These are phyloP conservation scores for Lepraria neglecta DNA, from an alignment of 495 filamentous ascomycete species.

Conservation along the genomic window DNA sequence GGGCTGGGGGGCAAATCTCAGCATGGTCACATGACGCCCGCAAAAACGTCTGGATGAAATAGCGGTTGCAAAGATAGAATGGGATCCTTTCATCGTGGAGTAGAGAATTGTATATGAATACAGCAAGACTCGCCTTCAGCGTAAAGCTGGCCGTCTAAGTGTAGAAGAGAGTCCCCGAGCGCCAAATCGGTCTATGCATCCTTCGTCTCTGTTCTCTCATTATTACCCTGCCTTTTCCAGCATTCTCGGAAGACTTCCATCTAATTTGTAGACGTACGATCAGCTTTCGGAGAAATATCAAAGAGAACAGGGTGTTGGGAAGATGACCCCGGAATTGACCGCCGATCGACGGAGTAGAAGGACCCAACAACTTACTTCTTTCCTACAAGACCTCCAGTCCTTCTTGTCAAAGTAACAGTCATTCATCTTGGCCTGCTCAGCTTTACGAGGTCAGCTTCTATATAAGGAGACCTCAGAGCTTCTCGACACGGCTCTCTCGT, in stretches of 20 bases:
- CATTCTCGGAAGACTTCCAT: slow-evolving; percentile 89
- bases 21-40: slow-evolving; percentile 3
- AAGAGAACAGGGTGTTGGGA: too few species aligned
- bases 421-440: slow-evolving; percentile 82
- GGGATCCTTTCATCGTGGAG: not conserved
- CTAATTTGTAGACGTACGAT: slow-evolving; percentile 39
- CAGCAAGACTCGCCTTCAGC: not conserved
- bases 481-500: not conserved
- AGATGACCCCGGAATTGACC: not conserved
- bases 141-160: not conserved
- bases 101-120: not conserved
- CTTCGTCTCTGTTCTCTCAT: slow-evolving; percentile 70
- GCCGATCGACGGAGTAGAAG: not conserved
- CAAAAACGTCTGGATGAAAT: not conserved
- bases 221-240: slow-evolving; percentile 89
- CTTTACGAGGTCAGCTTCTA: slow-evolving; percentile 39
- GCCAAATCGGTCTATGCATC: slow-evolving; percentile 40
- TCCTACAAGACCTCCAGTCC: slow-evolving; percentile 86
- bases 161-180: not conserved
- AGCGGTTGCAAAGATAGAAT: not conserved
- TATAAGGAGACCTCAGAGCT: not conserved
- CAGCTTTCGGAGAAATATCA: not conserved
- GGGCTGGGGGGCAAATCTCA: slow-evolving; percentile 1
- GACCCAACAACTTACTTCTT: slow-evolving; percentile 62
- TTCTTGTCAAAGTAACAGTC: slow-evolving; percentile 95